Conservation (phyloP, 1,284 basidiomycete species). For the Fomitopsis betulina region DNA sequence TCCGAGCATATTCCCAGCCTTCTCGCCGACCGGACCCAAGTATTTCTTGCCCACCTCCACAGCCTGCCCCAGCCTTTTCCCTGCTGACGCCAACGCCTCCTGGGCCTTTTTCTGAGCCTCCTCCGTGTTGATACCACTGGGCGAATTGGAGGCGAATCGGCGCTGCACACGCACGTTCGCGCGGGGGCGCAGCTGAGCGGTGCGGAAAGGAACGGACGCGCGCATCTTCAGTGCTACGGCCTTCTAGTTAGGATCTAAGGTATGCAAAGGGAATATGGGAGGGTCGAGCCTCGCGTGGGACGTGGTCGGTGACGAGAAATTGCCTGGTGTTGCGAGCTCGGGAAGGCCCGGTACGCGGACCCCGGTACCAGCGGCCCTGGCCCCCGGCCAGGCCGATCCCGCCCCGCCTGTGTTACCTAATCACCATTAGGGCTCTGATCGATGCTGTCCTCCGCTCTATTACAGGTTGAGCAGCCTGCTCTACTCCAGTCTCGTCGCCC, state of each 20-base stretch:
- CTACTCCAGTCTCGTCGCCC: background rate
- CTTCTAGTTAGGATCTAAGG: background rate
- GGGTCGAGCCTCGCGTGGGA: background rate
- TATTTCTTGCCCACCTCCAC: constrained; percentile 49
- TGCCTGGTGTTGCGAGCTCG: constrained; percentile 1
- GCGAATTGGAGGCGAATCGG: constrained; percentile 26
- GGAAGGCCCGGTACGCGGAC: background rate
- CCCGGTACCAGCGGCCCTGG: background rate
- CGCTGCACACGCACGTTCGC: constrained; percentile 15
- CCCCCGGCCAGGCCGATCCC: background rate
- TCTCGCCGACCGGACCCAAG: constrained; percentile 58
- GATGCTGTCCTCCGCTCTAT: background rate
- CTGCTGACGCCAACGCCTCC: constrained; percentile 54
- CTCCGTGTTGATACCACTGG: constrained; percentile 24
- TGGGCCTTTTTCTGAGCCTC: constrained; percentile 64
- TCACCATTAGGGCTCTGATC: background rate
- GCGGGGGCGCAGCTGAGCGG: constrained; percentile 25
- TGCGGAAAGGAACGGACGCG: constrained; percentile 18
- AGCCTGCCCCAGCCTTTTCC: constrained; percentile 51
- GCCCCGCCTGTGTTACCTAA: background rate
- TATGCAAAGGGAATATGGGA: background rate
- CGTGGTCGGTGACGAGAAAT: constrained; percentile 7
- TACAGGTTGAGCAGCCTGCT: background rate
- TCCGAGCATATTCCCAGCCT: constrained; percentile 56
- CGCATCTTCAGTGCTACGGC: constrained; percentile 20